Base-by-base conservation (phyloP, 2,329 filamentous ascomycete species). In the Mycosphaerella arachidis region DNA sequence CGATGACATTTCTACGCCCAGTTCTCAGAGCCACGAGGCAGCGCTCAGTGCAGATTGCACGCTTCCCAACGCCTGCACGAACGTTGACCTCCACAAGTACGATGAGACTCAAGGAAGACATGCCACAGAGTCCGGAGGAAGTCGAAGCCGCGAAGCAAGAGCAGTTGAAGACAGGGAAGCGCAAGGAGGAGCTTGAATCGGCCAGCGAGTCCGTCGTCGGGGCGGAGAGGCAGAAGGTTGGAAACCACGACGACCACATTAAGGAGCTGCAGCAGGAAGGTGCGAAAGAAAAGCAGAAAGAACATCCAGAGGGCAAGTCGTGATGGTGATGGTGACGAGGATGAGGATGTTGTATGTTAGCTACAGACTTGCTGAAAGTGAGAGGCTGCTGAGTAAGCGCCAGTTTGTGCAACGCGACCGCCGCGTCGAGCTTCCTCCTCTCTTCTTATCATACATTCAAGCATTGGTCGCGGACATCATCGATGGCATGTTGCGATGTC, bases 261-360 rank as follows among this genome's bases (percentile, higher is more conserved):
- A 69, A 74, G 65, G 71, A 79, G 18, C 59, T 80, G 63, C 78
- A 80, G 66, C 70, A 79, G 67, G 67, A 79, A 69, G 76, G 74
- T 2, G 73, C 72, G 60, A 66, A 73, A 62, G 72, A 77, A 70
- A 71, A 72, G 4, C 71, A 79, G 68, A 71, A 76, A 63, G 75
- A 72, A 29, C 68, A 72, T 60, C 65, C 67, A 9, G 50, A 68
- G 29, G 66, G 68, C 13, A 69, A 70, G 63, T 61, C 57, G 18
- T 60, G 20, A 59, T 29, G 18, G 45, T 24, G 12, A 16, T 2
- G 33, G 24, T 27, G 3, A 54, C 12, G 10, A 24, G 24, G 27
- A 54, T 24, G 10, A 24, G 24, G 27, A 35, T 53, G 27, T 31
- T 50, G 29, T 27, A 30, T 35, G n/a, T 20, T 31, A 52, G 27